A percentile compares a stretch with the other conserved stretches of the same genome.
Conservation (phyloP, 441 rosid species). For the Bruguiera hainesii region DNA sequence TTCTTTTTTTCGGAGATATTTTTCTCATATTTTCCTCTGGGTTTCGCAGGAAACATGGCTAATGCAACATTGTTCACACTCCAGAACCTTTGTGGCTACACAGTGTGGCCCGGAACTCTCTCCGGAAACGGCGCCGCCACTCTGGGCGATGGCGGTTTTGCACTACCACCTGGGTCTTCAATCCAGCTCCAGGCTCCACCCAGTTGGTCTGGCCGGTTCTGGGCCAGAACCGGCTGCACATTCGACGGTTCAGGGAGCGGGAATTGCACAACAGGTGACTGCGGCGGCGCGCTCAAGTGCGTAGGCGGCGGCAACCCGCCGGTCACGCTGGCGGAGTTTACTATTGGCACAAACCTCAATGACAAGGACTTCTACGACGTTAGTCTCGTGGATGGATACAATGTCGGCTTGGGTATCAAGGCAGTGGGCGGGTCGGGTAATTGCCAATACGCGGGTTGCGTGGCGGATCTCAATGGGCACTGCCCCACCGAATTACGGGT, state of each 20-base stretch:
- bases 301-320: constrained; percentile 73
- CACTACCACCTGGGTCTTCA: constrained; percentile 48
- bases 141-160: constrained; percentile 69
- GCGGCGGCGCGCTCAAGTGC: constrained; percentile 70
- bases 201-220: constrained; percentile 74
- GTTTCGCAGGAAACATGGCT: constrained; percentile 40
- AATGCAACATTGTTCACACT: constrained; percentile 58
- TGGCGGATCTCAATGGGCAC: constrained; percentile 58
- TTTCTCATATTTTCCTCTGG: too few species aligned
- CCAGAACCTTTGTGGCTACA: constrained; percentile 53
- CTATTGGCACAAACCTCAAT: constrained; percentile 36
- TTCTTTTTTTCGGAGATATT: too few species aligned
- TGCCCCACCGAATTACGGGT: constrained; percentile 67
- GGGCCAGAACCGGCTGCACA: constrained; percentile 76
- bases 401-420: constrained; percentile 59
- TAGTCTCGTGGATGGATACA: constrained; percentile 92
- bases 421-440: constrained; percentile 64
- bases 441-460: constrained; percentile 85
- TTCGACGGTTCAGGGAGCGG: constrained; percentile 64
- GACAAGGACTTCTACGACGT: constrained; percentile 86
- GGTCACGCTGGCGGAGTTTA: constrained; percentile 65
- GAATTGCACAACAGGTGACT: constrained; percentile 75
- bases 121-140: constrained; percentile 51
- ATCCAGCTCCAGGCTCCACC: constrained; percentile 50
- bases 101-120: constrained; percentile 76